phyloP scores from a whole-genome alignment of 2,329 filamentous ascomycete species.

The Byssothecium circinans region DNA sequence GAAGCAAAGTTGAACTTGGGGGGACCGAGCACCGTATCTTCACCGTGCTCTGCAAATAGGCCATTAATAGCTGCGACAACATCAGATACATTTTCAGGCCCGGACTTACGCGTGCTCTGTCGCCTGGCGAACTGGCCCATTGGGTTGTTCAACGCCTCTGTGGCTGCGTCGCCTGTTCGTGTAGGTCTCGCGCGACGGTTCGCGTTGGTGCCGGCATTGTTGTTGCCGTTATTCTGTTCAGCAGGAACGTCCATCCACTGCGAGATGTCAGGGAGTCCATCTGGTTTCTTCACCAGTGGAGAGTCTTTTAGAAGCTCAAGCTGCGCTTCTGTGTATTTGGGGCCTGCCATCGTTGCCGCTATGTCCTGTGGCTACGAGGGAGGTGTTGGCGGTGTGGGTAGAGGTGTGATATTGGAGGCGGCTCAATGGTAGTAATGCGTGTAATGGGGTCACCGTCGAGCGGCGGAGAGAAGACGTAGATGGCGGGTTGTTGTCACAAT shows the following conservation, averaged over 20 bases:
- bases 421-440: constrained; percentile 4
- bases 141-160: constrained; percentile 32
- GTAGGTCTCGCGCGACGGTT: constrained; percentile 28
- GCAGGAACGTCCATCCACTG: constrained; percentile 75
- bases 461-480: constrained; percentile 17
- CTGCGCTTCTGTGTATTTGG: constrained; percentile 71
- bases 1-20: constrained; percentile 83
- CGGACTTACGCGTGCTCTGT: constrained; percentile 50
- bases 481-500: constrained; percentile 21
- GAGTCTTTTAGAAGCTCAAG: constrained; percentile 77
- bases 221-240: constrained; percentile 20
- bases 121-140: constrained; percentile 42
- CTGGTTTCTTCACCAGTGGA: constrained; percentile 79
- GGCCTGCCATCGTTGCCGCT: constrained; percentile 32
- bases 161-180: constrained; percentile 30
- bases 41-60: constrained; percentile 57
- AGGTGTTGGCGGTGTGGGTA: constrained; percentile 19
- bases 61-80: constrained; percentile 33
- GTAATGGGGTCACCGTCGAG: constrained; percentile 9
- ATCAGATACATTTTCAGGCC: constrained; percentile 44
- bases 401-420: constrained; percentile 5
- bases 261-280: constrained; percentile 77
- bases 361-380: constrained; percentile 10
- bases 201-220: constrained; percentile 25
- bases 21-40: constrained; percentile 84